Conservation (phyloP, 2,329 filamentous ascomycete species). For the Colletotrichum sp. region DNA sequence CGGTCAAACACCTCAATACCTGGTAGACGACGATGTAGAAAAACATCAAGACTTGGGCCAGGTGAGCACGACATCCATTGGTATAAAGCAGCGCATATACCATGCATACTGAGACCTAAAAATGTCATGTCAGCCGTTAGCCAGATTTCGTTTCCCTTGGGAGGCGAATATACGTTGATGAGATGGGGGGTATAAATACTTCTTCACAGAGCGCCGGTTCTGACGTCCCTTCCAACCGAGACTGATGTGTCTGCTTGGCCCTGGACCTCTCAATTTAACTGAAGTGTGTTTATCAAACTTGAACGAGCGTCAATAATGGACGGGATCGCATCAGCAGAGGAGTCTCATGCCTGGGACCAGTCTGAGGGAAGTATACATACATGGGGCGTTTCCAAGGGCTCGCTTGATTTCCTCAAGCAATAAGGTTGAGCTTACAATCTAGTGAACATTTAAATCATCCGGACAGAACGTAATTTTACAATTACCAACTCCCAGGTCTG, state of each 20-base stretch:
- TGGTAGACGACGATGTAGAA: neutral
- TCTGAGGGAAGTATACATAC: rapidly evolving
- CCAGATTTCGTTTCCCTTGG: too few relatives aligned
- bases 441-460: too few relatives aligned
- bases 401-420: neutral
- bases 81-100: neutral
- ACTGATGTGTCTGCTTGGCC: rapidly evolving
- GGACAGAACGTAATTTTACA: too few relatives aligned
- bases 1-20: neutral
- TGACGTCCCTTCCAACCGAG: neutral
- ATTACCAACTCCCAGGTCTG: neutral
- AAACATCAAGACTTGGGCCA: neutral
- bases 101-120: neutral
- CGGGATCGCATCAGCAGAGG: neutral
- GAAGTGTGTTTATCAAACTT: neutral
- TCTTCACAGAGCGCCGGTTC: rapidly evolving
- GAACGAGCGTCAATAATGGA: neutral
- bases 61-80: neutral
- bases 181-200: neutral
- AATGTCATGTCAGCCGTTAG: neutral
- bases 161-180: neutral
- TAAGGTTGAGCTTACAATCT: too few relatives aligned
- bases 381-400: neutral
- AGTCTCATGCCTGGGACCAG: neutral
- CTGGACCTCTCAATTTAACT: rapidly evolving